These are phyloP conservation scores for Diplocarpon mali DNA, from an alignment of 2,329 filamentous ascomycete genomes.

Conservation along the genomic window DNA sequence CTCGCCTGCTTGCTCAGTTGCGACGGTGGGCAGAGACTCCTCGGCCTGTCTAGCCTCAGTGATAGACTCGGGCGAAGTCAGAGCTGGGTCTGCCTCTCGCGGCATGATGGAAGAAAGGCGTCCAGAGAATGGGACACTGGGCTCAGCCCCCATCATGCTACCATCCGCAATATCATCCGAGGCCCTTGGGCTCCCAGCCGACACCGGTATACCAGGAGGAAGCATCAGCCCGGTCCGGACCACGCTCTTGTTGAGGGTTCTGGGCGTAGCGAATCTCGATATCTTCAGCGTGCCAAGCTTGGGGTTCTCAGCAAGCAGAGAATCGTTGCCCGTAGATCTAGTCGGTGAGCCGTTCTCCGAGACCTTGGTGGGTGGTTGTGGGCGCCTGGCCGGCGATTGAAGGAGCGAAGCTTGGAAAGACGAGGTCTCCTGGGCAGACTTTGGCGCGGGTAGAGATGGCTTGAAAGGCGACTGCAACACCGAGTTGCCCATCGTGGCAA, in stretches of 20 bases:
- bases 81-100: constrained; percentile 24
- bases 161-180: neutral
- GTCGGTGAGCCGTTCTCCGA: constrained; percentile 23
- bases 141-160: constrained; percentile 5
- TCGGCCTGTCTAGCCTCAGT: constrained; percentile 9
- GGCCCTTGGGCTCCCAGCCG: constrained; percentile 4
- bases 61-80: constrained; percentile 8
- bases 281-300: constrained; percentile 24
- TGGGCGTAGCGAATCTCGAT: constrained; percentile 24
- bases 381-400: constrained; percentile 26
- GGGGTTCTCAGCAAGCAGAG: constrained; percentile 20
- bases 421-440: constrained; percentile 11
- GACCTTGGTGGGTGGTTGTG: constrained; percentile 26
- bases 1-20: constrained; percentile 4
- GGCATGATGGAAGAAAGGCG: constrained; percentile 32
- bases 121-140: constrained; percentile 27
- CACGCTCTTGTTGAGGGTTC: constrained; percentile 20
- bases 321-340: constrained; percentile 9
- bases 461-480: constrained; percentile 25
- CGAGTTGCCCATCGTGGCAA: constrained; percentile 20
- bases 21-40: neutral
- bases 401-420: constrained; percentile 25
- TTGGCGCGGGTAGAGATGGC: constrained; percentile 18
- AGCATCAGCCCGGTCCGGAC: constrained; percentile 16
- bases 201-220: constrained; percentile 11